A percentile compares a stretch with the other conserved stretches of the same genome.
Conservation (phyloP, 2,329 filamentous ascomycete genomes). For the Salinomyces thailandicus region DNA sequence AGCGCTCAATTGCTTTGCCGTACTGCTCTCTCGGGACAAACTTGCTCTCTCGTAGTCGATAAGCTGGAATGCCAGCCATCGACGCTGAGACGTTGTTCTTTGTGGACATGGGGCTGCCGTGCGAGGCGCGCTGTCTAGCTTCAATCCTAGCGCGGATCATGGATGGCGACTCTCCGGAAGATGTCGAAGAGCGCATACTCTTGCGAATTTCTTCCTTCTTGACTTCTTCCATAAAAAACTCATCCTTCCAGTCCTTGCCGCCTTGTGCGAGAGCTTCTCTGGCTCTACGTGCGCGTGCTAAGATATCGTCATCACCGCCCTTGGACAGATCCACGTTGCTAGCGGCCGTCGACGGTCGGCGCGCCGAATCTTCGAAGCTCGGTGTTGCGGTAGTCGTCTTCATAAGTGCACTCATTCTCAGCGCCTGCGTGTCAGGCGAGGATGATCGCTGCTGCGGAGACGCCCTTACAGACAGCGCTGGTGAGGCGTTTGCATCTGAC, state of each 20-base stretch:
- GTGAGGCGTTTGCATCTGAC: background rate
- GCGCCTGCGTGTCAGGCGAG: background rate
- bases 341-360: conserved; percentile 6
- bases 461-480: background rate
- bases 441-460: conserved; percentile 4
- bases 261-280: conserved; percentile 19
- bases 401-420: background rate
- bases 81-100: conserved; percentile 2
- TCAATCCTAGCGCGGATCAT: conserved; percentile 22
- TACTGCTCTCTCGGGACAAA: conserved; percentile 29
- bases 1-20: conserved; percentile 23
- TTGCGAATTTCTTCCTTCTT: conserved; percentile 12
- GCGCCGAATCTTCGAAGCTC: conserved; percentile 3
- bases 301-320: conserved; percentile 26
- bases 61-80: conserved; percentile 22
- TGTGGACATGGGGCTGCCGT: conserved; percentile 3
- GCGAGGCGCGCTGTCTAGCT: conserved; percentile 21
- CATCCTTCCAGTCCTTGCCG: conserved; percentile 9
- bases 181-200: conserved; percentile 16
- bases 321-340: conserved; percentile 6
- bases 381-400: conserved; percentile 6
- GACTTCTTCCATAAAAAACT: conserved; percentile 3
- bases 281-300: conserved; percentile 24
- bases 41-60: conserved; percentile 26
- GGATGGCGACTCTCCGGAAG: conserved; percentile 22